phyloP scores from a whole-genome alignment of 2,329 filamentous ascomycete species.

The Endocalyx cinctus region DNA sequence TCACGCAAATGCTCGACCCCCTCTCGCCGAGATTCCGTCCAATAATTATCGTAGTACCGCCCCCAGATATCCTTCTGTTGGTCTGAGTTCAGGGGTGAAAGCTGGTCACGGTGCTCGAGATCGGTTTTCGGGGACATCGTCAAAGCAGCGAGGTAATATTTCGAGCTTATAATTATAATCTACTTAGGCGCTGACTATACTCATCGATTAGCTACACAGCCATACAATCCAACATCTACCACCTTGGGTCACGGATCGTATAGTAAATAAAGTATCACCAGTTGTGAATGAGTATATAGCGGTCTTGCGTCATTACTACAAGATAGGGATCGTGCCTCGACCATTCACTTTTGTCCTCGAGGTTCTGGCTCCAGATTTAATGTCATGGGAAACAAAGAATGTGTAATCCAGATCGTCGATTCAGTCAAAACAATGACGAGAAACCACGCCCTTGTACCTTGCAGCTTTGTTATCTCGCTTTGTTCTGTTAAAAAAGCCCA shows the following conservation, averaged over 20 bases:
- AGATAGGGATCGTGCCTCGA: too few relatives aligned
- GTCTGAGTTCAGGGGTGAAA: conserved; percentile 26
- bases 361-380: too few relatives aligned
- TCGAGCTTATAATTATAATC: background rate
- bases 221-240: conserved; percentile 9
- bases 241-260: conserved; percentile 2
- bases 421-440: too few relatives aligned
- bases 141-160: conserved; percentile 18
- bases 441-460: too few relatives aligned
- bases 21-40: conserved; percentile 10
- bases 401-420: too few relatives aligned
- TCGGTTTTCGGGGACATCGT: conserved; percentile 11
- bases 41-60: conserved; percentile 12
- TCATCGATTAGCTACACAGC: conserved; percentile 18
- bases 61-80: conserved; percentile 16
- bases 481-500: too few relatives aligned
- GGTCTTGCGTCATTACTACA: too few relatives aligned
- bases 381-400: too few relatives aligned
- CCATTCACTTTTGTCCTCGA: too few relatives aligned
- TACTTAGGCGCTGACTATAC: conserved; percentile 11
- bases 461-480: too few relatives aligned
- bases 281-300: too few relatives aligned
- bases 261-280: too few relatives aligned
- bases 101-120: conserved; percentile 16
- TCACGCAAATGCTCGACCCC: conserved; percentile 12